Conservation (phyloP, 768 basidiomycete genomes). For the Tephrocybe rancida region DNA sequence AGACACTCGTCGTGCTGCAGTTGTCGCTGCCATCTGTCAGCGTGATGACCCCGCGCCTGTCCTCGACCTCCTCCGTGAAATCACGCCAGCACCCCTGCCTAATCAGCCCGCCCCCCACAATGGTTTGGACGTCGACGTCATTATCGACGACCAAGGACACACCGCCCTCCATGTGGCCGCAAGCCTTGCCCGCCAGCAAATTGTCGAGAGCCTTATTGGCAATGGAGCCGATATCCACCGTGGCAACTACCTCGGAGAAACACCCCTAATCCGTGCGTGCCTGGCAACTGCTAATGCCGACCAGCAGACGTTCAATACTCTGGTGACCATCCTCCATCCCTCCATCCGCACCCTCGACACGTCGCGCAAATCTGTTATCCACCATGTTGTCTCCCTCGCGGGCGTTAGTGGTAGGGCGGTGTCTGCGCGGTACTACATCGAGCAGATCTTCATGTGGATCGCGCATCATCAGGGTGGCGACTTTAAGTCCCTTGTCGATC, state of each 20-base stretch:
- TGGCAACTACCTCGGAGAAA: conserved; percentile 94
- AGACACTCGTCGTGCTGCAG: conserved; percentile 58
- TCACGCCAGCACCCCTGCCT: conserved; percentile 47
- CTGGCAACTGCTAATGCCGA: conserved; percentile 88
- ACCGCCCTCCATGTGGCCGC: conserved; percentile 93
- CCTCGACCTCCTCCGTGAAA: conserved; percentile 66
- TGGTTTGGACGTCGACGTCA: conserved; percentile 70
- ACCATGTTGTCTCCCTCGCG: conserved; percentile 89
- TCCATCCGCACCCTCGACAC: conserved; percentile 91
- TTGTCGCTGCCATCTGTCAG: conserved; percentile 68
- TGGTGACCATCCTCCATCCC: conserved; percentile 65
- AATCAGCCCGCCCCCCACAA: conserved; percentile 23
- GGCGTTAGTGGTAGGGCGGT: conserved; percentile 88
- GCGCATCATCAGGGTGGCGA: conserved; percentile 76
- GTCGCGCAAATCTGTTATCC: conserved; percentile 81
- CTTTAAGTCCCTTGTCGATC: conserved; percentile 80
- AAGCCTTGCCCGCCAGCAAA: conserved; percentile 73
- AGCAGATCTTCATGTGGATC: conserved; percentile 86
- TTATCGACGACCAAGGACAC: conserved; percentile 94
- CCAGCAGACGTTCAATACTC: conserved; percentile 66
- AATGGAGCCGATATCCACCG: conserved; percentile 87
- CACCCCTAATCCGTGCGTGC: conserved; percentile 89
- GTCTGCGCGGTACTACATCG: conserved; percentile 89
- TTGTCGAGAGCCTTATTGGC: conserved; percentile 69
- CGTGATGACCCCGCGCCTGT: conserved; percentile 68